Evolutionary conservation across 2,329 filamentous ascomycete genomes (phyloP).

Genomic region (Beauveria sp.): DNA sequence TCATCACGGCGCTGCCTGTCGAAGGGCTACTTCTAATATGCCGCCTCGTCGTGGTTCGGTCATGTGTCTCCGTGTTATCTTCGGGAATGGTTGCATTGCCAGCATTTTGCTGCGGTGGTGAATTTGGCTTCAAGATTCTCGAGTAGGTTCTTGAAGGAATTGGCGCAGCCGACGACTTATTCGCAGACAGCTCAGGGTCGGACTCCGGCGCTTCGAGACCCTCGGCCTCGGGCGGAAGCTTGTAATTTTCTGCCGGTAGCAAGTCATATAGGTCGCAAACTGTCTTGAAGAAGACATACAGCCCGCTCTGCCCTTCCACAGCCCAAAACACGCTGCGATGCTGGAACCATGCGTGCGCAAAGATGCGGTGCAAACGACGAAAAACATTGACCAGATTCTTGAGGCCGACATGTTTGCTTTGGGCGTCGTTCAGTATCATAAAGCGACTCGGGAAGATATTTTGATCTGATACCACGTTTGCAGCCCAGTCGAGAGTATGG

Average conservation of each 20-base stretch:
- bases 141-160: not conserved
- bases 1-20: constrained; percentile 69
- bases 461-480: constrained; percentile 85
- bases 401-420: constrained; percentile 56
- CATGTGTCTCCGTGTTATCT: constrained; percentile 44
- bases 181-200: constrained; percentile 35
- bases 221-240: constrained; percentile 86
- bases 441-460: constrained; percentile 92
- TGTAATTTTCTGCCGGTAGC: constrained; percentile 91
- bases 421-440: constrained; percentile 45
- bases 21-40: constrained; percentile 76
- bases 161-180: constrained; percentile 14
- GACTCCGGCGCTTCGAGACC: constrained; percentile 53
- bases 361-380: constrained; percentile 87
- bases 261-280: constrained; percentile 89
- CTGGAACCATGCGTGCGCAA: constrained; percentile 98
- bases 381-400: constrained; percentile 94
- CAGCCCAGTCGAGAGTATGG: constrained; percentile 96
- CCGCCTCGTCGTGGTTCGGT: constrained; percentile 66
- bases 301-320: constrained; percentile 79
- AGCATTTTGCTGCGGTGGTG: constrained; percentile 20
- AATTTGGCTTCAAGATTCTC: constrained; percentile 28
- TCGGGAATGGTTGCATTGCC: constrained; percentile 28
- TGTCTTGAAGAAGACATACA: constrained; percentile 95
- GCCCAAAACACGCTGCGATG: constrained; percentile 93